phyloP scores from a whole-genome alignment of 345 rosid genomes.

The Euphorbia tirucalli region DNA sequence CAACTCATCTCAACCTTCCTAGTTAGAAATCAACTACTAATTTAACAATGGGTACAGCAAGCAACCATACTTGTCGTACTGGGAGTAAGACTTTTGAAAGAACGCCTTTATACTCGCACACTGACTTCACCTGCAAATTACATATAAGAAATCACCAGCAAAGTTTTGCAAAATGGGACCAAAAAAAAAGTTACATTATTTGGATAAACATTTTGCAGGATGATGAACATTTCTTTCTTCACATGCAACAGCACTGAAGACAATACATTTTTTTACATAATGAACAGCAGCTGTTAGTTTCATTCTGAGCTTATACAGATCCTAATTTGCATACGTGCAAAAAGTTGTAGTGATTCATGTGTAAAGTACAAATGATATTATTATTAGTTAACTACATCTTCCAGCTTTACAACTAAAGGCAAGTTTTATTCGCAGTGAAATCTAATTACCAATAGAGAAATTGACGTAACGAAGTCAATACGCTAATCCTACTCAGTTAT shows the following conservation, averaged over 20 bases:
- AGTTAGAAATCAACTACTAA: background rate
- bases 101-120: constrained; percentile 67
- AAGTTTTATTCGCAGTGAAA: no score
- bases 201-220: background rate
- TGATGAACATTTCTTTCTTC: background rate
- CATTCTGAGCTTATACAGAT: background rate
- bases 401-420: no score
- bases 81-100: constrained; percentile 77
- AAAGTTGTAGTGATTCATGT: background rate
- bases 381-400: background rate
- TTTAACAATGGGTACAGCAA: constrained; percentile 12
- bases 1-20: constrained; percentile 7
- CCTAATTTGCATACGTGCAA: background rate
- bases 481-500: no score
- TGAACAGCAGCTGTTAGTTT: background rate
- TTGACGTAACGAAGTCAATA: no score
- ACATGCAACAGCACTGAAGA: background rate
- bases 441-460: no score
- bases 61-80: constrained; percentile 64
- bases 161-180: background rate
- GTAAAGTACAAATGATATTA: background rate
- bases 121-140: constrained; percentile 57
- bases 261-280: background rate
- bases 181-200: background rate
- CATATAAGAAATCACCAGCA: background rate